Base-by-base conservation (phyloP, 331 rosid species). In the Rosa hybrid region DNA sequence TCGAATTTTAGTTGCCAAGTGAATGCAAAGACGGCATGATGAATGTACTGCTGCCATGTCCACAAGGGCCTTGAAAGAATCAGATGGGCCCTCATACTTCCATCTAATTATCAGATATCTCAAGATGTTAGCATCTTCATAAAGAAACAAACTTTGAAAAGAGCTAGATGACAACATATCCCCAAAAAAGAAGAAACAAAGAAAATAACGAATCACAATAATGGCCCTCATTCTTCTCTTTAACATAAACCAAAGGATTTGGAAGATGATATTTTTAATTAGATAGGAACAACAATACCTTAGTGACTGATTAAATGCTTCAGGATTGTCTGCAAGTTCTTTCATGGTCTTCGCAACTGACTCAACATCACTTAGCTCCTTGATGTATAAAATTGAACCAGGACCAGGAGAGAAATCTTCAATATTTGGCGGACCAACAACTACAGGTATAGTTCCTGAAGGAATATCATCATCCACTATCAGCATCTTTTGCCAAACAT, bases 31-130 rank as follows among this genome's bases (percentile, higher is more conserved):
- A 82, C 99, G 99, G 83, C 99, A 96, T 39, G 99, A 93, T 50
- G 98, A 96, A 87, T 96, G 99, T 81, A 96, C 98, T 48, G 97
- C 97, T 63, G 98, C 99, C 99, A 96, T 96, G 87, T 96, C 99
- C 80, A 96, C 87, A 41, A 96, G 94, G 54, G 99, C 99, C 88
- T 93, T 96, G 93, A 96, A 96, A 79, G 97, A 89, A 85, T 96
- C 94, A n/a, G 94, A 89, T 76, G 99, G 99, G 3, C 99, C 99
- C 79, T 96, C 97, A 74, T 89, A 86, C 89, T 96, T 96, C 99
- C 99, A 96, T 93, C 99, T 96, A 82, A 80, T 64, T 68, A 82
- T 75, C 63, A 71, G 81, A 84, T 27, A 83, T 71, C 67, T 62
- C 71, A 23, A 68, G 13, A 20, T 72, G 38, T 56, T 18, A 63